A percentile compares a stretch with the other conserved stretches of the same genome.
Evolutionary conservation across 2,329 filamentous ascomycete species (phyloP).

Genomic region (Penicillium sp.): DNA sequence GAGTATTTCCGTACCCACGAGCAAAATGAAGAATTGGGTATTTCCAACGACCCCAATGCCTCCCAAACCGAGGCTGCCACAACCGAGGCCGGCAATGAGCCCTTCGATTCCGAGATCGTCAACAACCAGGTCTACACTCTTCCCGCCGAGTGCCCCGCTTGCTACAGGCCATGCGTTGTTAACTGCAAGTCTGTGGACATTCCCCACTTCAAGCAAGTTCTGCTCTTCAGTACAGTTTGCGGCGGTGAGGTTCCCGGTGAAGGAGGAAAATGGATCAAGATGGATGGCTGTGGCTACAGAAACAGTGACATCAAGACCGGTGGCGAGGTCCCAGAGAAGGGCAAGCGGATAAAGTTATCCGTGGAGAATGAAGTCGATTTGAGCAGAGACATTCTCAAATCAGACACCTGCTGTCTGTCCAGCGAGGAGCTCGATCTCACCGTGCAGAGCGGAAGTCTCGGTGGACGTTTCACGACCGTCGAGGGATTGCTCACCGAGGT

Average conservation of each 20-base stretch:
- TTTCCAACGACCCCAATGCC: slow-evolving; percentile 53
- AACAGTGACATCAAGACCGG: slow-evolving; percentile 98
- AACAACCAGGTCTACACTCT: slow-evolving; percentile 92
- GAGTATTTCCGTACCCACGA: slow-evolving; percentile 80
- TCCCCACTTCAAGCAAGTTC: slow-evolving; percentile 95
- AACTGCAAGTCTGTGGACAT: slow-evolving; percentile 94
- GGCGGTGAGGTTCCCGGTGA: slow-evolving; percentile 41
- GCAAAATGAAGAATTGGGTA: slow-evolving; percentile 82
- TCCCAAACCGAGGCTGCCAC: slow-evolving; percentile 30
- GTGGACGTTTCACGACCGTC: slow-evolving; percentile 93
- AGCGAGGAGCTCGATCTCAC: slow-evolving; percentile 79
- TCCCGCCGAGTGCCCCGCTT: slow-evolving; percentile 87
- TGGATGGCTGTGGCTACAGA: slow-evolving; percentile 72
- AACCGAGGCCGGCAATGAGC: slow-evolving; percentile 50
- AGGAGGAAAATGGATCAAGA: not conserved
- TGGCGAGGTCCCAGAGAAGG: slow-evolving; percentile 82
- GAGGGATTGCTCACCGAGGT: slow-evolving; percentile 93
- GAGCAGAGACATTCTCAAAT: slow-evolving; percentile 90
- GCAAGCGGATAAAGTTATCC: slow-evolving; percentile 75
- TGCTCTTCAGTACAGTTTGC: slow-evolving; percentile 92
- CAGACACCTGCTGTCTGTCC: slow-evolving; percentile 82
- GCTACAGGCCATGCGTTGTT: slow-evolving; percentile 78
- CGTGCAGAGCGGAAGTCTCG: slow-evolving; percentile 73
- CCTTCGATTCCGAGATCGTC: slow-evolving; percentile 72
- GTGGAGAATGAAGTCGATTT: slow-evolving; percentile 72